Percentiles rank a stretch among this genome's conserved stretches.
These are phyloP conservation scores for Mycena belliarum DNA, from an alignment of 768 basidiomycete genomes.

Conservation along the genomic window DNA sequence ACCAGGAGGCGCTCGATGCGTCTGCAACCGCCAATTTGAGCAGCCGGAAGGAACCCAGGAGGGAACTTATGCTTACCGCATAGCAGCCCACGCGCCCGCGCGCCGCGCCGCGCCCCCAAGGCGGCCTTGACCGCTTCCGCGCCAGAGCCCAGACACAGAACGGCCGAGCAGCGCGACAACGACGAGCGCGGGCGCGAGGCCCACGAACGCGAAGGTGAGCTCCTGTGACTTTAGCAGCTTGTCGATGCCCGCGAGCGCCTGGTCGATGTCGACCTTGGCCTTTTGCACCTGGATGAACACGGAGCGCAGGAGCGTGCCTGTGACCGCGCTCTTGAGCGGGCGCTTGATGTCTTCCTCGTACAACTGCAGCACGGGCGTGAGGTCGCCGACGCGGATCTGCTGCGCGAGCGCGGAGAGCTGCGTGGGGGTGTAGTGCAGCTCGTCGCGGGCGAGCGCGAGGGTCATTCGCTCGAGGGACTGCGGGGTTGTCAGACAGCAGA, in stretches of 20 bases:
- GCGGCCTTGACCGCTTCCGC: constrained; percentile 47
- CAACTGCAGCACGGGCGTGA: constrained; percentile 82
- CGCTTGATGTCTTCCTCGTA: constrained; percentile 91
- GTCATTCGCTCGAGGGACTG: constrained; percentile 95
- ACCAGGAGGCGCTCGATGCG: constrained; percentile 71
- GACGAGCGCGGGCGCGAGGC: constrained; percentile 86
- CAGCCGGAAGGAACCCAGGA: too few relatives aligned
- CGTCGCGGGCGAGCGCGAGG: constrained; percentile 79
- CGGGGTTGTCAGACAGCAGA: too few relatives aligned
- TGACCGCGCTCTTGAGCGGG: constrained; percentile 80
- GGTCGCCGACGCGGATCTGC: constrained; percentile 75
- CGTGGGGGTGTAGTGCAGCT: constrained; percentile 60
- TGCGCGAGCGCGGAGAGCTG: constrained; percentile 68
- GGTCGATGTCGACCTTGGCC: constrained; percentile 60
- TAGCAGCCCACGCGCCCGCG: constrained; percentile 63
- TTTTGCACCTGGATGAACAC: constrained; percentile 94
- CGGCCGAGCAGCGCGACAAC: constrained; percentile 71
- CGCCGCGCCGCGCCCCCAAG: constrained; percentile 61
- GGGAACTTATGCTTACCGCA: constrained; percentile 62
- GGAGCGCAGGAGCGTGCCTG: constrained; percentile 80
- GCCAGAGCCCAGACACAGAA: constrained; percentile 52
- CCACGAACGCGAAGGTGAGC: constrained; percentile 95
- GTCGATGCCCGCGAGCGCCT: constrained; percentile 77
- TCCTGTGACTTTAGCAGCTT: constrained; percentile 92
- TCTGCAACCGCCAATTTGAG: too few relatives aligned